Percentiles rank a stretch among this genome's conserved stretches.
Conservation (phyloP, 2,329 filamentous ascomycete species). For the Botrytis porri region DNA sequence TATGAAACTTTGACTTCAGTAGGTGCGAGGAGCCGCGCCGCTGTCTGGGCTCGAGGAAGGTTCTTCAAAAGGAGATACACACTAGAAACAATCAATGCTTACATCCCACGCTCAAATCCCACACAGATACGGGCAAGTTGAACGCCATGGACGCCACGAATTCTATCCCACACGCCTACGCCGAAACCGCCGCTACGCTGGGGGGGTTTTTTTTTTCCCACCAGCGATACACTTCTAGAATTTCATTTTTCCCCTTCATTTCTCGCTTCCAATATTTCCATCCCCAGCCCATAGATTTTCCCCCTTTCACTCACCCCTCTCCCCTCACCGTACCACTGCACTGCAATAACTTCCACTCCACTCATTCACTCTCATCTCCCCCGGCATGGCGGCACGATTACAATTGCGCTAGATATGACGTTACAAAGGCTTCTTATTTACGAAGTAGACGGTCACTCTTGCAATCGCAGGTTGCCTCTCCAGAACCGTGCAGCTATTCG, state of each 20-base stretch:
- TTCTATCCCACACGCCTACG: constrained; percentile 1
- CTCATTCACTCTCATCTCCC: neutral
- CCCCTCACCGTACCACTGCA: constrained; percentile 1
- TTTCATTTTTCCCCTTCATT: constrained; percentile 9
- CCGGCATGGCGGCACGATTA: constrained; percentile 14
- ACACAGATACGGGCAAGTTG: neutral
- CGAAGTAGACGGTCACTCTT: neutral
- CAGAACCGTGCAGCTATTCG: constrained; percentile 17
- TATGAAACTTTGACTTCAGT: neutral
- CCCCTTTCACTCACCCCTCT: neutral
- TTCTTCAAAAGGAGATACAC: neutral
- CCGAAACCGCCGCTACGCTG: neutral
- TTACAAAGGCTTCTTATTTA: constrained; percentile 7
- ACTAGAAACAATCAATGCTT: constrained; percentile 3
- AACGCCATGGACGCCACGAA: constrained; percentile 5
- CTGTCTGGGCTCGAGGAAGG: neutral
- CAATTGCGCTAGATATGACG: constrained; percentile 19
- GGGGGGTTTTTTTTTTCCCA: neutral
- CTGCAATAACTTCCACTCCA: constrained; percentile 8
- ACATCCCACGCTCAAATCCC: neutral
- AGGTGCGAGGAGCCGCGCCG: neutral
- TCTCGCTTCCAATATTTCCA: constrained; percentile 6
- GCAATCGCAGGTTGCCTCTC: neutral
- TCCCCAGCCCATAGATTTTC: neutral
- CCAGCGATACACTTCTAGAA: neutral